Evolutionary conservation across 805 yeast species (phyloP), one percentile per base, ranked within the genome.

Genomic region (Candida nanaspora): DNA sequence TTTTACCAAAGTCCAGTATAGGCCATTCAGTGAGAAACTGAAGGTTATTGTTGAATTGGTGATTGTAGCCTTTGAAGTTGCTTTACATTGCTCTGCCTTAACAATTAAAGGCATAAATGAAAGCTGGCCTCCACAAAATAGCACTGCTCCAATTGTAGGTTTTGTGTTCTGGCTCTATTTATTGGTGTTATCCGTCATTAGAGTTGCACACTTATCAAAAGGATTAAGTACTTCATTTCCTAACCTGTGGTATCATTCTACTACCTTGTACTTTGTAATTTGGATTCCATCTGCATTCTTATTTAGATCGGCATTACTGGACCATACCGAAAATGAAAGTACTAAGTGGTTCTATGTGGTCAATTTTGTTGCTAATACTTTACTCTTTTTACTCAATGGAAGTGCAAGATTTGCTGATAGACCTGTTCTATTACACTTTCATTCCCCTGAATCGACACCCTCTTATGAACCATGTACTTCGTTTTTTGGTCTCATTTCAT

Each of bases 391-490:
- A 11, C 56, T 77, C 41, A 70, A 74, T 45, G 71, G 80, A 49
- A 67, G 82, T 6, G 76, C 87, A 5, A 72, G 69, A 10, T 68
- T 80, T 27, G 86, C 86, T 19, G 91, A 86, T 61, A 74, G 73
- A 46, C 80, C 86, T 13, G 52, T 53, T 15, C 46, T 78, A 23
- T 78, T 75, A 52, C 57, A 65, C 36, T 72, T 81, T 6, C 72
- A 74, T 39, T 69, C 72, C 39, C 52, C 48, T 3, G 74, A 75
- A 4, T 63, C 72, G 11, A 64, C 51, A 2, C 91, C 97, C 8
- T 85, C 96, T 2, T 81, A 84, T 0, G 98, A 91, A 62, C 76
- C 80, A 25, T 65, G 69, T 3, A 65, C 88, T 7, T 70, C 82
- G 21, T 59, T 93, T 37, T 70, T 84, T 45, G 58, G 76, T 5